Percentiles rank a stretch among this genome's conserved stretches.
Evolutionary conservation across 495 filamentous ascomycete genomes (phyloP).

Genomic region (Articulospora tetracladia): DNA sequence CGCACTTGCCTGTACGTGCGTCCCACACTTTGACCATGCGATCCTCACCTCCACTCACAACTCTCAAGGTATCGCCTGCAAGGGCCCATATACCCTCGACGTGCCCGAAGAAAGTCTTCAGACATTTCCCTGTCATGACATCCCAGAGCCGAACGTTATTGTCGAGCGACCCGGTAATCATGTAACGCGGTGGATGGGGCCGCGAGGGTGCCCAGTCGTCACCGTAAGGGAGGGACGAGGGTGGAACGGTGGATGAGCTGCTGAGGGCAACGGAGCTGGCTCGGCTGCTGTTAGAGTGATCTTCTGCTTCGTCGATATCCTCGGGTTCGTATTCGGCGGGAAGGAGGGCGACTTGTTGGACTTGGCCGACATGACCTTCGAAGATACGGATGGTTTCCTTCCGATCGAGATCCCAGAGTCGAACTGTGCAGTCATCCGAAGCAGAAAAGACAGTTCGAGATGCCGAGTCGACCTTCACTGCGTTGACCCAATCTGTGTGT

Average conservation of each 20-base stretch:
- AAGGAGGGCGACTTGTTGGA: conserved; percentile 82
- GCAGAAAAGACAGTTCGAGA: conserved; percentile 88
- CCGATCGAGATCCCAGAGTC: conserved; percentile 91
- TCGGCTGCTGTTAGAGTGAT: conserved; percentile 43
- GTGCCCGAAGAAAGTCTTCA: conserved; percentile 94
- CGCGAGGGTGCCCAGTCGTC: conserved; percentile 58
- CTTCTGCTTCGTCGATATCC: conserved; percentile 54
- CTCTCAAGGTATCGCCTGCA: conserved; percentile 83
- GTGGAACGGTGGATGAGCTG: neutral
- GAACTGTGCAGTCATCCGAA: conserved; percentile 87
- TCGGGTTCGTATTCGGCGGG: conserved; percentile 88
- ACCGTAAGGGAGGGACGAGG: neutral
- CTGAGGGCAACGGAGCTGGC: conserved; percentile 17
- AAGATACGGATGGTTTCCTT: conserved; percentile 73
- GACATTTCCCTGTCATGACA: conserved; percentile 70
- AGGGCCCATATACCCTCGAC: conserved; percentile 95
- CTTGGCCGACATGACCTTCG: conserved; percentile 92
- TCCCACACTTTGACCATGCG: conserved; percentile 98
- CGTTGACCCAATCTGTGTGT: conserved; percentile 93
- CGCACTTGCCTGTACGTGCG: conserved; percentile 81
- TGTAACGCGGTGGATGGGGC: conserved; percentile 75
- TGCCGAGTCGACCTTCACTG: conserved; percentile 73
- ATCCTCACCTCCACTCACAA: conserved; percentile 88
- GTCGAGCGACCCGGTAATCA: conserved; percentile 88
- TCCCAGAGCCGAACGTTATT: conserved; percentile 93